Evolutionary conservation across 1,284 basidiomycete genomes (phyloP).

Genomic region (Rhodofomes roseus): DNA sequence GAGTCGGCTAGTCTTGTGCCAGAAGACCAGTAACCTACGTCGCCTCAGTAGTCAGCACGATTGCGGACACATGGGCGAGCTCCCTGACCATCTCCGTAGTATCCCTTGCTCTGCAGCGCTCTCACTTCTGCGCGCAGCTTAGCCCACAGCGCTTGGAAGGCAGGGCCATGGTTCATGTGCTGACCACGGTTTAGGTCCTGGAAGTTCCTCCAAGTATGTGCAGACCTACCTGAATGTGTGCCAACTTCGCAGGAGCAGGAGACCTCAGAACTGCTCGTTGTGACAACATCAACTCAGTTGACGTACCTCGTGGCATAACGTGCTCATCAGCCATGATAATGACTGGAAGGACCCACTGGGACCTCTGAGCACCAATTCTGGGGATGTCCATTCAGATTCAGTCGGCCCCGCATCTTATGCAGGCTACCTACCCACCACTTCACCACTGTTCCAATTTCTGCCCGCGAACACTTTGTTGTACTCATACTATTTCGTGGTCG

Average conservation of each 20-base stretch:
- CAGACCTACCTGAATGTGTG: conserved; percentile 65
- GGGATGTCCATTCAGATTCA: neutral
- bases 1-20: conserved; percentile 68
- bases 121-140: conserved; percentile 61
- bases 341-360: conserved; percentile 56
- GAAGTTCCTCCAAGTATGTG: neutral
- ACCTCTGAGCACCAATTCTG: conserved; percentile 71
- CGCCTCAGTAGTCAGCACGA: conserved; percentile 1
- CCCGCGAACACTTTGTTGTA: conserved; percentile 74
- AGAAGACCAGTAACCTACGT: conserved; percentile 74
- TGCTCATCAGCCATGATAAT: conserved; percentile 67
- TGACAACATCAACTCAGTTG: neutral
- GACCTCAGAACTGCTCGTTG: neutral
- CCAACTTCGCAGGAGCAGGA: conserved; percentile 46
- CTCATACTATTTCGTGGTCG: conserved; percentile 50
- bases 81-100: conserved; percentile 71
- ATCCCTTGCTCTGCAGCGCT: conserved; percentile 64
- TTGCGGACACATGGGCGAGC: conserved; percentile 2
- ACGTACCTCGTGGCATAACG: conserved; percentile 77
- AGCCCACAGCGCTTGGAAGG: conserved; percentile 70
- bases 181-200: conserved; percentile 21
- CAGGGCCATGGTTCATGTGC: conserved; percentile 77
- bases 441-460: conserved; percentile 78
- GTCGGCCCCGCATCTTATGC: neutral
- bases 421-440: conserved; percentile 57